phyloP scores from a whole-genome alignment of 208 protist genomes.

The Trypanosoma lewisi region DNA sequence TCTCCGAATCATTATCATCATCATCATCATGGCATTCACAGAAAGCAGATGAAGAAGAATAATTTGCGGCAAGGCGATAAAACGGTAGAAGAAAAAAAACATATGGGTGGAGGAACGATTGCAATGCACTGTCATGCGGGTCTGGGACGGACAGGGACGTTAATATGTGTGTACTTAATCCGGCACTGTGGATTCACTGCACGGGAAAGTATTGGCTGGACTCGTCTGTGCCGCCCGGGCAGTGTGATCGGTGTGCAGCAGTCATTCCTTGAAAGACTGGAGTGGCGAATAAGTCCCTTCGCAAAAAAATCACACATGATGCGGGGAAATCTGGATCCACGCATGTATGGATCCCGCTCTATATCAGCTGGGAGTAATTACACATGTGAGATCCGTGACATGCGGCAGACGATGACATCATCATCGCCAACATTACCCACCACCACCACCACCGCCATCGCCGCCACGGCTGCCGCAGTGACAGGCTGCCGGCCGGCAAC shows the following conservation, averaged over 20 bases:
- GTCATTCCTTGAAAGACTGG: conserved; percentile 88
- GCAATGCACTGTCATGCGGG: conserved; percentile 97
- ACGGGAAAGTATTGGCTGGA: conserved; percentile 90
- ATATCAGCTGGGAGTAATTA: conserved; percentile 10
- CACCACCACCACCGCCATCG: not conserved
- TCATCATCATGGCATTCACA: too few species aligned
- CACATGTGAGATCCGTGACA: conserved; percentile 13
- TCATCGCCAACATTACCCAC: not conserved
- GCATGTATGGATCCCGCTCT: conserved; percentile 15
- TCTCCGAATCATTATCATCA: too few species aligned
- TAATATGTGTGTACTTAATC: conserved; percentile 92
- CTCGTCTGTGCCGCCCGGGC: conserved; percentile 94
- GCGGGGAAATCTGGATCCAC: not conserved
- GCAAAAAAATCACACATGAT: conserved; percentile 15
- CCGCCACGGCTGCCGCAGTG: too few species aligned
- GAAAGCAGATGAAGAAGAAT: too few species aligned
- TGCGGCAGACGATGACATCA: not conserved
- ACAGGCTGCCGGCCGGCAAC: too few species aligned
- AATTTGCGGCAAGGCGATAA: too few species aligned
- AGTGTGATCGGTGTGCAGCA: conserved; percentile 97
- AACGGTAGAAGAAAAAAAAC: conserved; percentile 21
- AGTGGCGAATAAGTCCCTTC: conserved; percentile 41
- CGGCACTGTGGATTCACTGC: conserved; percentile 93
- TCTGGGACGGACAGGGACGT: conserved; percentile 95
- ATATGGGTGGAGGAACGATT: conserved; percentile 51